Evolutionary conservation across 2,329 filamentous ascomycete genomes (phyloP).

Genomic region (Fusarium pilosicola): DNA sequence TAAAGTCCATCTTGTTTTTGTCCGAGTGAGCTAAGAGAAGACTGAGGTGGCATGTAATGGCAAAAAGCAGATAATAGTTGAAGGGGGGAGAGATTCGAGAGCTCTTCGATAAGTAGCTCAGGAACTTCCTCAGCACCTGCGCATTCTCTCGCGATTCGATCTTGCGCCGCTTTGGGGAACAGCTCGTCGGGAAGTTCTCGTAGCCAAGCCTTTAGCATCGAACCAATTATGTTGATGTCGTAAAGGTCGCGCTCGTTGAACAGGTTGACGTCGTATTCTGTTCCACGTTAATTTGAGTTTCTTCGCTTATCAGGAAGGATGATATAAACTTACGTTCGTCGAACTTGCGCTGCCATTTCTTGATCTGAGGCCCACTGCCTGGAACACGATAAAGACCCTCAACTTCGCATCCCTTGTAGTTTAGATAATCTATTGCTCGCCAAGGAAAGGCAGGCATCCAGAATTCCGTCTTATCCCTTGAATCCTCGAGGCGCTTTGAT

Average conservation of each 20-base stretch:
- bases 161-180: slow-evolving; percentile 85
- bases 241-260: slow-evolving; percentile 89
- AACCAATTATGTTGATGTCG: slow-evolving; percentile 96
- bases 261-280: slow-evolving; percentile 88
- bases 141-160: slow-evolving; percentile 82
- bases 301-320: background rate
- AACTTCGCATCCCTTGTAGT: slow-evolving; percentile 92
- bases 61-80: slow-evolving; percentile 97
- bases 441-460: slow-evolving; percentile 98
- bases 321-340: slow-evolving; percentile 72
- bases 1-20: slow-evolving; percentile 98
- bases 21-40: slow-evolving; percentile 90
- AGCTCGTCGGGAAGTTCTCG: slow-evolving; percentile 94
- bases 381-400: slow-evolving; percentile 94
- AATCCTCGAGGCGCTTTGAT: slow-evolving; percentile 86
- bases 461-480: slow-evolving; percentile 94
- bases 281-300: slow-evolving; percentile 6
- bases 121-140: slow-evolving; percentile 82
- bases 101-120: slow-evolving; percentile 86
- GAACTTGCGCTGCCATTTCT: slow-evolving; percentile 92
- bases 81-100: slow-evolving; percentile 95
- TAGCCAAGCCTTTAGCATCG: slow-evolving; percentile 96
- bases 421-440: slow-evolving; percentile 95
- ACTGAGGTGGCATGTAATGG: slow-evolving; percentile 95
- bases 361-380: slow-evolving; percentile 88